Conservation (phyloP, 805 yeast species). For the Kazachstania kunashirensis region DNA sequence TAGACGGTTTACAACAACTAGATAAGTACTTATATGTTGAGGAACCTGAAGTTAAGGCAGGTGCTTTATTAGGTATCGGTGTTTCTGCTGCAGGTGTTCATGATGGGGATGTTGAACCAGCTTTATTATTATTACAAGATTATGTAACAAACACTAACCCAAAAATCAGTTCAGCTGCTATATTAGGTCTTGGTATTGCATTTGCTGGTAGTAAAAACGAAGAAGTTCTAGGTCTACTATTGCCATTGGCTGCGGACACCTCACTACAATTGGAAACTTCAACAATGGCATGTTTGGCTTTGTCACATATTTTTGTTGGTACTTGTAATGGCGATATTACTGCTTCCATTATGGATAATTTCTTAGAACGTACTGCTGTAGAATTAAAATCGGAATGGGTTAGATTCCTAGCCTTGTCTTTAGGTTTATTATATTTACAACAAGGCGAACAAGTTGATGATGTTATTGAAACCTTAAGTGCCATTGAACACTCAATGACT, state of each 20-base stretch:
- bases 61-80: slow-evolving; percentile 94
- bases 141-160: slow-evolving; percentile 58
- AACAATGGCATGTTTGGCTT: slow-evolving; percentile 78
- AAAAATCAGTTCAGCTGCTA: slow-evolving; percentile 66
- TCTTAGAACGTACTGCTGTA: slow-evolving; percentile 70
- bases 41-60: slow-evolving; percentile 85
- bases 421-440: slow-evolving; percentile 87
- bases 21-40: slow-evolving; percentile 82
- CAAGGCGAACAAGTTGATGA: slow-evolving; percentile 91
- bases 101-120: slow-evolving; percentile 85
- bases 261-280: slow-evolving; percentile 68
- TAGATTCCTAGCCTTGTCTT: slow-evolving; percentile 81
- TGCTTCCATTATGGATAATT: slow-evolving; percentile 80
- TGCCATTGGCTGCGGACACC: slow-evolving; percentile 76
- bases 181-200: slow-evolving; percentile 86
- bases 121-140: slow-evolving; percentile 76
- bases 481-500: slow-evolving; percentile 90
- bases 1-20: slow-evolving; percentile 79
- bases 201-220: slow-evolving; percentile 90
- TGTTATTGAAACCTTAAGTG: slow-evolving; percentile 85
- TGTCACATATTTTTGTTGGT: slow-evolving; percentile 93
- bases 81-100: slow-evolving; percentile 85
- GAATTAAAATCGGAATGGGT: slow-evolving; percentile 83
- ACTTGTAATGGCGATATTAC: slow-evolving; percentile 92
- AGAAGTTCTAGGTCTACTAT: slow-evolving; percentile 63